Percentiles rank a stretch among this genome's conserved stretches.
phyloP scores from a whole-genome alignment of 306 rosid species.

The Prosopis cineraria region DNA sequence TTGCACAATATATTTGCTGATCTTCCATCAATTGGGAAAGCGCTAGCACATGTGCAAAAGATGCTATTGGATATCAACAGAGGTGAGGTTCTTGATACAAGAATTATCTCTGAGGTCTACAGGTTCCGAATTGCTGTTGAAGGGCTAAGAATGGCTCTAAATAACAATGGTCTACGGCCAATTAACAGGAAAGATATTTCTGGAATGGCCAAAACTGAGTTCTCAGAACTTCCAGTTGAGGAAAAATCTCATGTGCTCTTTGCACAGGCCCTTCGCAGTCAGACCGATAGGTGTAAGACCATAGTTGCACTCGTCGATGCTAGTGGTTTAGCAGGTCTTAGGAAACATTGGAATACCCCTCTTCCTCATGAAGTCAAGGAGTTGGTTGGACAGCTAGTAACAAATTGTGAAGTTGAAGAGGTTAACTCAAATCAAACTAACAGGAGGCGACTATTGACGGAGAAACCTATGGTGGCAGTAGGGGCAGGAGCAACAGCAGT shows the following conservation, averaged over 20 bases:
- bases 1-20: conserved; percentile 57
- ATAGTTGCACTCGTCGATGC: conserved; percentile 79
- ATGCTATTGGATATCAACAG: conserved; percentile 62
- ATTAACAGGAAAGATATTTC: conserved; percentile 34
- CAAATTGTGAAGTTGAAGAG: conserved; percentile 45
- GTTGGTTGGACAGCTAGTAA: conserved; percentile 53
- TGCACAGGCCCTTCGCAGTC: conserved; percentile 64
- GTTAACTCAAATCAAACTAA: conserved; percentile 42
- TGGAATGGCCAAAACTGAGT: conserved; percentile 33
- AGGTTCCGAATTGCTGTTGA: conserved; percentile 72
- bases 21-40: conserved; percentile 67
- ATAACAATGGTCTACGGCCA: conserved; percentile 54
- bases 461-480: conserved; percentile 71
- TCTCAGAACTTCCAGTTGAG: conserved; percentile 63
- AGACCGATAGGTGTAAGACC: conserved; percentile 67
- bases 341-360: conserved; percentile 78
- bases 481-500: conserved; percentile 88
- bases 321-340: conserved; percentile 62
- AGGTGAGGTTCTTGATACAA: conserved; percentile 64
- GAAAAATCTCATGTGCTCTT: conserved; percentile 69
- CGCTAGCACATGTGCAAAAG: conserved; percentile 66
- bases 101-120: conserved; percentile 59
- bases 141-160: conserved; percentile 75
- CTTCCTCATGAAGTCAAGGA: conserved; percentile 63
- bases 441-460: conserved; percentile 48